Percentiles rank a stretch among this genome's conserved stretches.
phyloP scores from a whole-genome alignment of 768 basidiomycete genomes.

The Leccinum longicurvipes region DNA sequence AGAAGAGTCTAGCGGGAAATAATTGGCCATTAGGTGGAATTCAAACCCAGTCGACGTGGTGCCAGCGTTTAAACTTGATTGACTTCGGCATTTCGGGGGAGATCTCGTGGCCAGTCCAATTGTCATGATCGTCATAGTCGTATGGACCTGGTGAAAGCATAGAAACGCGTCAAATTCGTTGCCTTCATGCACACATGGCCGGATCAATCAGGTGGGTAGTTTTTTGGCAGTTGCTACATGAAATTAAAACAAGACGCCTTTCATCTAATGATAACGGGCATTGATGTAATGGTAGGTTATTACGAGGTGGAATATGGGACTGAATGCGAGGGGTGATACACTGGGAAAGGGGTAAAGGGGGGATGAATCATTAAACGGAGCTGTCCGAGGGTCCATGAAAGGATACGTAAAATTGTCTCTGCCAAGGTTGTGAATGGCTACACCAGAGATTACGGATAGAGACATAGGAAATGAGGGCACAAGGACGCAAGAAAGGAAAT shows the following conservation, averaged over 20 bases:
- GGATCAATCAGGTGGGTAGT: constrained; percentile 19
- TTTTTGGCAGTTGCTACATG: constrained; percentile 6
- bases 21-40: too few species aligned
- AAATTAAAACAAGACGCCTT: constrained; percentile 11
- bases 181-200: constrained; percentile 2
- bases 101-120: constrained; percentile 4
- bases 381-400: constrained; percentile 16
- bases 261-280: constrained; percentile 15
- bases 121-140: not conserved
- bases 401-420: constrained; percentile 24
- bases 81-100: constrained; percentile 14
- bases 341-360: constrained; percentile 2
- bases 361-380: constrained; percentile 16
- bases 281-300: constrained; percentile 22
- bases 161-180: constrained; percentile 22
- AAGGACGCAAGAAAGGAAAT: not conserved
- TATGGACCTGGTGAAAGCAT: not conserved
- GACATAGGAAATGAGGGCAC: not conserved
- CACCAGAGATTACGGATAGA: constrained; percentile 7
- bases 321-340: constrained; percentile 22
- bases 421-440: constrained; percentile 6
- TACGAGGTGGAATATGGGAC: constrained; percentile 19
- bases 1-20: not conserved
- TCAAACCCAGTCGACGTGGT: constrained; percentile 20
- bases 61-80: constrained; percentile 22